Evolutionary conservation across 495 filamentous ascomycete genomes (phyloP).

Genomic region (Trichoderma reesei): DNA sequence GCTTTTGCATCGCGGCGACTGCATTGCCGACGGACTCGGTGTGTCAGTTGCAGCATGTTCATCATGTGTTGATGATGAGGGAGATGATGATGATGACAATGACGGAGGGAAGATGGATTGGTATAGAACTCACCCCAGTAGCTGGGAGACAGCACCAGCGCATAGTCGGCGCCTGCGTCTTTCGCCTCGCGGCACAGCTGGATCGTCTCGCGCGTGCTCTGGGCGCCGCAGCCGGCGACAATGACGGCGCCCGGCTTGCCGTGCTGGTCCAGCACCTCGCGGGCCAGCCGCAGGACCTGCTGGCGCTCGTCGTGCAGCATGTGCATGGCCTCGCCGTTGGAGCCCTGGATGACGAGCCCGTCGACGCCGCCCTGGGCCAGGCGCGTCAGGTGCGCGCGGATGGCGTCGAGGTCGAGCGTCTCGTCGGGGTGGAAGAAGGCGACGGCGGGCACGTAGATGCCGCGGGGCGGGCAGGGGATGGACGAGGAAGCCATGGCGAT

Average conservation of each 20-base stretch:
- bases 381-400: conserved; percentile 57
- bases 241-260: conserved; percentile 19
- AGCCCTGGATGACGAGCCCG: conserved; percentile 39
- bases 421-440: conserved; percentile 53
- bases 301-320: conserved; percentile 21
- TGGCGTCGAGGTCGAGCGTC: conserved; percentile 57
- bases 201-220: conserved; percentile 20
- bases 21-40: too few species aligned
- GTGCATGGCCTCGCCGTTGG: conserved; percentile 27
- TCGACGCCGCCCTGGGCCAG: conserved; percentile 61
- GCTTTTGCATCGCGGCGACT: conserved; percentile 3
- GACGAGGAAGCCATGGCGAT: neutral
- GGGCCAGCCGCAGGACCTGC: conserved; percentile 18
- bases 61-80: neutral
- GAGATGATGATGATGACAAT: too few species aligned
- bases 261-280: conserved; percentile 15
- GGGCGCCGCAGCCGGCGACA: conserved; percentile 20
- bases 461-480: conserved; percentile 19
- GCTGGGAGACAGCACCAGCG: conserved; percentile 9
- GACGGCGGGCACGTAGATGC: conserved; percentile 61
- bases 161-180: conserved; percentile 18
- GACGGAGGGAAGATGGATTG: too few species aligned
- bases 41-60: too few species aligned
- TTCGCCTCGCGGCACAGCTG: conserved; percentile 19
- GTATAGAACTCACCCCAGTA: neutral